These are phyloP conservation scores for Backusella luteola DNA, from an alignment of 192 early-diverging fungal species.

Conservation along the genomic window DNA sequence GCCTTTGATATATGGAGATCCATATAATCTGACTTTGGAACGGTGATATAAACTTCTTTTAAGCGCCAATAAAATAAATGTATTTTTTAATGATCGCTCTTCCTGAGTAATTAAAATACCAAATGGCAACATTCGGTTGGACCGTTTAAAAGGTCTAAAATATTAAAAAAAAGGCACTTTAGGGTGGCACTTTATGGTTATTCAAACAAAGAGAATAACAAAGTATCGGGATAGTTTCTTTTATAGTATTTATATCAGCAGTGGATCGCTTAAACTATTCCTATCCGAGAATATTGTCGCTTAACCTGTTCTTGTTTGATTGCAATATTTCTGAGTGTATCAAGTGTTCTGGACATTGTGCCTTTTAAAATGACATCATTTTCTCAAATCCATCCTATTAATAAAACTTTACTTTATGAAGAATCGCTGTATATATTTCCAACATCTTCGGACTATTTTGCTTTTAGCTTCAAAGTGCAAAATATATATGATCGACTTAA, in stretches of 20 bases:
- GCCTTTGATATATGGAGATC: too few species aligned
- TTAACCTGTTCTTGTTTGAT: neutral
- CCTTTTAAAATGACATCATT: neutral
- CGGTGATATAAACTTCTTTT: neutral
- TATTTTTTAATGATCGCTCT: neutral
- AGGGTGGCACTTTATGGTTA: neutral
- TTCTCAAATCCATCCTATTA: neutral
- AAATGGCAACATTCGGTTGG: neutral
- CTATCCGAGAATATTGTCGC: neutral
- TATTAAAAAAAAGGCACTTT: neutral
- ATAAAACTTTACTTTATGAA: neutral
- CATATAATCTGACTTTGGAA: neutral
- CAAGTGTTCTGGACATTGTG: neutral
- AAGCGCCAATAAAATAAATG: neutral
- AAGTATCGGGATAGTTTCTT: neutral
- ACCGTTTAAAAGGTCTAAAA: neutral
- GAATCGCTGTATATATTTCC: neutral
- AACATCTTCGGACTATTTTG: neutral
- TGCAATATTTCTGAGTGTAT: neutral
- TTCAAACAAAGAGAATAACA: neutral
- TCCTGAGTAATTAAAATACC: neutral
- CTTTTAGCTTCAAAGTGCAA: neutral
- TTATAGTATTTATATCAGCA: neutral
- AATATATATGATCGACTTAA: neutral
- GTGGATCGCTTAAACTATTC: neutral